phyloP scores from a whole-genome alignment of 2,329 filamentous ascomycete genomes.

The Penicillium sumatraense region DNA sequence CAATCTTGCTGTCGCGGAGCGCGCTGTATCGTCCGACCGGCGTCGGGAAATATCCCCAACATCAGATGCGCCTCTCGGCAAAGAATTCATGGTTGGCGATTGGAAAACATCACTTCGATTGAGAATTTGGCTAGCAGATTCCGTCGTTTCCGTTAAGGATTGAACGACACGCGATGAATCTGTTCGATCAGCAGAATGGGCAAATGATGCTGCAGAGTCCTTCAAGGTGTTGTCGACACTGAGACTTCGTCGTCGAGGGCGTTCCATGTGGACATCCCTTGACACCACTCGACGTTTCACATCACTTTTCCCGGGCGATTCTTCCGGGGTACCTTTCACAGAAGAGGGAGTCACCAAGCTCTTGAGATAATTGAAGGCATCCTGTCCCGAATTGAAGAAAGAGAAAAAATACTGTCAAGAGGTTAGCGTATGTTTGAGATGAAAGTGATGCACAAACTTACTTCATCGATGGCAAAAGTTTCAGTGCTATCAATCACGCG shows the following conservation, averaged over 20 bases:
- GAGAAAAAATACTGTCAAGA: constrained; percentile 90
- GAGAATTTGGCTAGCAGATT: constrained; percentile 89
- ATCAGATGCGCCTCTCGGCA: constrained; percentile 34
- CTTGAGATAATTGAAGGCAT: constrained; percentile 79
- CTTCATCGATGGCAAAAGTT: constrained; percentile 93
- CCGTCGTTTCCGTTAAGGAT: constrained; percentile 71
- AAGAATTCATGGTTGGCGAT: constrained; percentile 67
- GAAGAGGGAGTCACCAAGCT: constrained; percentile 71
- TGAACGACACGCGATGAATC: constrained; percentile 73
- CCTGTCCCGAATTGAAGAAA: constrained; percentile 84
- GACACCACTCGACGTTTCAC: constrained; percentile 22
- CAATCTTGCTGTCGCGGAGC: constrained; percentile 32
- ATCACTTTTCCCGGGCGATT: constrained; percentile 22
- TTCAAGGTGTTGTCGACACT: constrained; percentile 63
- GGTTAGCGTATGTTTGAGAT: constrained; percentile 16
- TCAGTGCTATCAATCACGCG: constrained; percentile 92
- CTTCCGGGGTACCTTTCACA: constrained; percentile 46
- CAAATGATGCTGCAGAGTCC: constrained; percentile 74
- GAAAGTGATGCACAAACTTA: constrained; percentile 40
- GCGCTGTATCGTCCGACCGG: constrained; percentile 42
- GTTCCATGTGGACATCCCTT: constrained; percentile 22
- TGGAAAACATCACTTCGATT: constrained; percentile 86
- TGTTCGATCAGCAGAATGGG: constrained; percentile 75
- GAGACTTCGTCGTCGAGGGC: constrained; percentile 59
- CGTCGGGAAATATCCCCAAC: constrained; percentile 32